phyloP scores from a whole-genome alignment of 2,329 filamentous ascomycete genomes.

The Cytospora paraplurivora region DNA sequence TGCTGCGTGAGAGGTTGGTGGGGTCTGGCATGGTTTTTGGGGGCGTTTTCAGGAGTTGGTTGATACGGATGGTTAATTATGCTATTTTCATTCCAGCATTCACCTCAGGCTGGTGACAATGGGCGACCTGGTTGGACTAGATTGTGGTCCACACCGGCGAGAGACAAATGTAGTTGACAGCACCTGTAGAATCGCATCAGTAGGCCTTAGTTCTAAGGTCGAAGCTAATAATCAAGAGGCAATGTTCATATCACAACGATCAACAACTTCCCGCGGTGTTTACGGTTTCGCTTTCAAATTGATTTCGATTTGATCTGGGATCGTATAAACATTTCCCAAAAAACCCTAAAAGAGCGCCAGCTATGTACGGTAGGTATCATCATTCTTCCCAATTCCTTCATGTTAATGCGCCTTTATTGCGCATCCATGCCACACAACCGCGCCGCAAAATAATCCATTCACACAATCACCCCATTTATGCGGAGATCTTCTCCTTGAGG shows the following conservation, averaged over 20 bases:
- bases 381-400: constrained; percentile 15
- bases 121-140: neutral
- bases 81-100: neutral
- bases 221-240: neutral
- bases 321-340: constrained; percentile 2
- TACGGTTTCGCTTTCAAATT: neutral
- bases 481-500: constrained; percentile 78
- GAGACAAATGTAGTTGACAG: neutral
- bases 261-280: neutral
- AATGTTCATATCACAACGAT: neutral
- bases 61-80: neutral
- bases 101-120: neutral
- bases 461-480: constrained; percentile 38
- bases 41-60: neutral
- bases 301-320: constrained; percentile 1
- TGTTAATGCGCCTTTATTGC: neutral
- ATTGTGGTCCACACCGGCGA: neutral
- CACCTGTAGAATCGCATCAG: neutral
- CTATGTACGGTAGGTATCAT: constrained; percentile 21
- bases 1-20: no score
- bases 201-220: neutral
- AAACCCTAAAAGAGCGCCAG: constrained; percentile 2
- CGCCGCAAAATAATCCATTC: neutral
- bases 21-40: no score
- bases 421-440: constrained; percentile 7